These are phyloP conservation scores for Tagetes patula DNA, from an alignment of 129 eudicot genomes.

Conservation along the genomic window DNA sequence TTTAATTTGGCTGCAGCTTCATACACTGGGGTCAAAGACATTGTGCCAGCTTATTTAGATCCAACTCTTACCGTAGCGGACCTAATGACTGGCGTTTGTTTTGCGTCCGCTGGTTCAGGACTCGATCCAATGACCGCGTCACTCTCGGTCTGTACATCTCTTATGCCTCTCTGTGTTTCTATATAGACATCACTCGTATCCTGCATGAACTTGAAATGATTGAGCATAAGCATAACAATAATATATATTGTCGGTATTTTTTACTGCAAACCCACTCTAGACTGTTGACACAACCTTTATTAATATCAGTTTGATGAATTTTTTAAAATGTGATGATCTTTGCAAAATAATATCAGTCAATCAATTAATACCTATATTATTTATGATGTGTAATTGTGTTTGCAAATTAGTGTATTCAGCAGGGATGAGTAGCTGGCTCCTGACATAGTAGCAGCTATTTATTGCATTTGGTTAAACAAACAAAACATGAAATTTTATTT, in stretches of 20 bases:
- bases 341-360: too few species aligned
- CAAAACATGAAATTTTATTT: too few species aligned
- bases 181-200: too few species aligned
- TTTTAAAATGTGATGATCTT: neutral
- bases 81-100: conserved; percentile 67
- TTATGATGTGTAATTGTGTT: neutral
- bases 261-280: neutral
- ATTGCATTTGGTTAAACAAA: neutral
- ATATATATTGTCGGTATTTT: too few species aligned
- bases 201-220: neutral
- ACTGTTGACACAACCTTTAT: neutral
- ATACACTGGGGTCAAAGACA: conserved; percentile 54
- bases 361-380: neutral
- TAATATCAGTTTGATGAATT: too few species aligned
- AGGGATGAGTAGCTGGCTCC: neutral
- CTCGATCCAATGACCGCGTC: conserved; percentile 61
- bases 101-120: conserved; percentile 82
- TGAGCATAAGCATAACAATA: too few species aligned
- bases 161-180: neutral
- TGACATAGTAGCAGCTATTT: neutral
- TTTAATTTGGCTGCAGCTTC: conserved; percentile 38
- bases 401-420: neutral
- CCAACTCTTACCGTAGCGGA: conserved; percentile 63
- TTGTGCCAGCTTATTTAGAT: conserved; percentile 73
- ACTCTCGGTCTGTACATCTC: conserved; percentile 45